Evolutionary conservation across 1,284 basidiomycete species (phyloP).

Genomic region (Sutorius eximius): DNA sequence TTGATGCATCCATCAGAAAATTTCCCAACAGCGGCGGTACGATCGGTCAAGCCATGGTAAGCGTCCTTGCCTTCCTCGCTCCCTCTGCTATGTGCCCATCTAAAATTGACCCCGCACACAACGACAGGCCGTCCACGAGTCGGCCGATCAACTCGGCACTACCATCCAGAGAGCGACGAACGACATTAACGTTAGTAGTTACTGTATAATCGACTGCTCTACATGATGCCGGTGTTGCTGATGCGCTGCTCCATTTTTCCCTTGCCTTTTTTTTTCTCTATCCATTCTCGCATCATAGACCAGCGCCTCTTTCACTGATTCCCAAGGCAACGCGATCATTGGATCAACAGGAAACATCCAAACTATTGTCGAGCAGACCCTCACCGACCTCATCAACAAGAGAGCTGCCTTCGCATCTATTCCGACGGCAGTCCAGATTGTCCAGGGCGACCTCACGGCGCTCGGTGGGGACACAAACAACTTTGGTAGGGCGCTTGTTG

Average conservation of each 20-base stretch:
- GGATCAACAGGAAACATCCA: not conserved
- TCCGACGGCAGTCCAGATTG: rapidly evolving
- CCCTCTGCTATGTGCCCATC: not conserved
- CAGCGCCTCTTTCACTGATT: not conserved
- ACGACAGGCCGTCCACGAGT: not conserved
- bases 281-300: not conserved
- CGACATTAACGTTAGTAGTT: not conserved
- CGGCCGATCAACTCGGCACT: rapidly evolving
- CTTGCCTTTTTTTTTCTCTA: not conserved
- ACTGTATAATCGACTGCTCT: not conserved
- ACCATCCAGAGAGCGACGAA: not conserved
- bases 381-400: not conserved
- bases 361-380: not conserved
- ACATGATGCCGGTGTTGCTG: not conserved
- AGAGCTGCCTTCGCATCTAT: constrained; percentile 18
- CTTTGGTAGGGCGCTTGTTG: not conserved
- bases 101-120: not conserved
- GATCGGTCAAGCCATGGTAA: rapidly evolving
- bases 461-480: not conserved
- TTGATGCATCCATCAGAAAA: not conserved
- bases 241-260: not conserved
- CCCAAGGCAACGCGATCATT: not conserved
- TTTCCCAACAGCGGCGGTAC: not conserved
- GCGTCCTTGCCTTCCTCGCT: not conserved
- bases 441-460: not conserved